phyloP scores from a whole-genome alignment of 352 stramenopile species.

The Phytophthora niederhauseri region DNA sequence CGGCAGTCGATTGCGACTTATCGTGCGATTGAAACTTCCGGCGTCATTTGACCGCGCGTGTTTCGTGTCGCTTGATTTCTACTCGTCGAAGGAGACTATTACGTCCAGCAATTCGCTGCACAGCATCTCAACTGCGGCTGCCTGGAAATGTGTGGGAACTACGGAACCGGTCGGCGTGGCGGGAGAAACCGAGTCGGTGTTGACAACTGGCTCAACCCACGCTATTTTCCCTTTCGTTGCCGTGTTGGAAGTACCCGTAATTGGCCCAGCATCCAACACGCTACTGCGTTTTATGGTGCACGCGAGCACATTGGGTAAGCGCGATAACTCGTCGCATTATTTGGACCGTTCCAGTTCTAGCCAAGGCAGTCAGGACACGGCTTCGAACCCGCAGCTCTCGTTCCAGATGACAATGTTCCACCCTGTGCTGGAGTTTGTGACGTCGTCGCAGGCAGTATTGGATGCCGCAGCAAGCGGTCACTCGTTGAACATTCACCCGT shows the following conservation, averaged over 20 bases:
- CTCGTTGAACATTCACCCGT: slow-evolving; percentile 76
- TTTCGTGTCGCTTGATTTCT: slow-evolving; percentile 88
- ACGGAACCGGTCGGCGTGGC: slow-evolving; percentile 77
- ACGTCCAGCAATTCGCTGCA: slow-evolving; percentile 53
- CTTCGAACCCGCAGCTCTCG: slow-evolving; percentile 52
- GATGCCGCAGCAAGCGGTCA: slow-evolving; percentile 82
- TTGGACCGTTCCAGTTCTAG: slow-evolving; percentile 52
- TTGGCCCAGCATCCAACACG: slow-evolving; percentile 81
- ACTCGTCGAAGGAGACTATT: slow-evolving; percentile 75
- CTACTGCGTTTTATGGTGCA: slow-evolving; percentile 89
- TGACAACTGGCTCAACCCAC: slow-evolving; percentile 60
- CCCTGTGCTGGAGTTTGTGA: slow-evolving; percentile 87
- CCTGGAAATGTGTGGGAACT: slow-evolving; percentile 86
- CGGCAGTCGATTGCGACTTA: slow-evolving; percentile 80
- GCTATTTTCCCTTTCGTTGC: slow-evolving; percentile 87
- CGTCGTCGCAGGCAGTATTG: slow-evolving; percentile 82
- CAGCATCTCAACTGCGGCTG: slow-evolving; percentile 56
- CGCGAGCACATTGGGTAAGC: slow-evolving; percentile 75
- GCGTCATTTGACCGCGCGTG: slow-evolving; percentile 77
- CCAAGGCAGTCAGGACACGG: slow-evolving; percentile 45
- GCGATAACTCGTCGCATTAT: slow-evolving; percentile 51
- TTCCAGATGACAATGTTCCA: slow-evolving; percentile 92
- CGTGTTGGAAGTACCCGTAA: slow-evolving; percentile 82
- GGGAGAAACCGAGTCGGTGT: slow-evolving; percentile 66
- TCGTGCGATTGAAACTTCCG: slow-evolving; percentile 84